Base-by-base conservation (phyloP, 2,329 filamentous ascomycete species). In the Lecanoromycetidae sp. region DNA sequence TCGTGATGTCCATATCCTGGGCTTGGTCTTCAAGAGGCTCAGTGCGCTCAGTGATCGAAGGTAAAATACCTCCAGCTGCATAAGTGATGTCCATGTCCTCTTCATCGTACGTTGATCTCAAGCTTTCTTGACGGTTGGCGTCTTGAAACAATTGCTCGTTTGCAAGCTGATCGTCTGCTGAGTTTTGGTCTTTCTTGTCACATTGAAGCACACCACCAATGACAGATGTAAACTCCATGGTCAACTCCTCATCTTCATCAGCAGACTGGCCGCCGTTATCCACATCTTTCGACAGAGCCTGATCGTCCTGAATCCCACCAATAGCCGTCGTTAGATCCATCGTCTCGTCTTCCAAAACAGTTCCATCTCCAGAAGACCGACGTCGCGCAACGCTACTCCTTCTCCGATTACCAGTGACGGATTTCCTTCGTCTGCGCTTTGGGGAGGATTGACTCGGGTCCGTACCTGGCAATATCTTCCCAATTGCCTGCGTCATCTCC, bases 401-500 rank as follows among this genome's bases (percentile, higher is more conserved):
- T 29, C 61, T 59, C 41, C 58, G 58, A 38, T 57, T 37, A 17
- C 29, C 36, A 15, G 55, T 42, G 22, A 60, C 52, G 20, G 63
- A 61, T 46, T 63, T 63, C 15, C 59, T 52, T 49, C 57, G 52
- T 49, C 60, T 49, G 52, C 50, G 52, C 40, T 36, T 39, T 12
- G 54, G 52, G 10, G 54, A 54, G 26, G 39, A n/a, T 20, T 52
- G 53, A 19, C 41, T 54, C 7, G 58, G 43, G 12, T 38, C 34
- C 9, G 23, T n/a, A 25, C 30, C n/a, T 12, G 48, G 43, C 32
- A 94, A 64, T 45, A 96, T 95, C 3, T 81, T 77, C 7, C 90
- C 90, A 44, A 94, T 71, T 7, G 79, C 85, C 46, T 77, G 79
- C 2, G 90, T 95, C 6, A 95, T 85, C 57, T 96, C 90, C 90